These are phyloP conservation scores for Trypanosoma rangeli DNA, from an alignment of 208 protist species.

Conservation along the genomic window DNA sequence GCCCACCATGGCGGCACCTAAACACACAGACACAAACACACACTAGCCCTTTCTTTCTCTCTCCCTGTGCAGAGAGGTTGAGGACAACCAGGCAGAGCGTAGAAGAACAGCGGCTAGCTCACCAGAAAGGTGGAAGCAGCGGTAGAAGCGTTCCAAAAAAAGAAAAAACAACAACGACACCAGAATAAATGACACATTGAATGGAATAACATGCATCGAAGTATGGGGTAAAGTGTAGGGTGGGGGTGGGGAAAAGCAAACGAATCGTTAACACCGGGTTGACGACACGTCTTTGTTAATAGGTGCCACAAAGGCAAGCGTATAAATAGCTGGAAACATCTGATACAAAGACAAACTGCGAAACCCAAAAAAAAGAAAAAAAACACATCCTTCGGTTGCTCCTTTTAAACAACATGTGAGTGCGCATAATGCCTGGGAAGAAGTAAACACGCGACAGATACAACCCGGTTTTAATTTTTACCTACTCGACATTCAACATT, in stretches of 20 bases:
- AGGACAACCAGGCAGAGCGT: not conserved
- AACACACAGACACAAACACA: not conserved
- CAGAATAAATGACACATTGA: not conserved
- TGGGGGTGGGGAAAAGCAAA: not conserved
- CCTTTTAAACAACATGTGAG: not conserved
- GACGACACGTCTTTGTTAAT: not conserved
- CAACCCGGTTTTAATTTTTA: not conserved
- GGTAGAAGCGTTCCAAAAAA: not conserved
- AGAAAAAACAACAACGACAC: not conserved
- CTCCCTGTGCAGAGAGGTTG: not conserved
- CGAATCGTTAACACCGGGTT: not conserved
- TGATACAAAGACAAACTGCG: too few relatives aligned
- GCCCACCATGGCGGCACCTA: not conserved
- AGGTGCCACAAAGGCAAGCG: not conserved
- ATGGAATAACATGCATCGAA: not conserved
- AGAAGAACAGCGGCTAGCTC: not conserved
- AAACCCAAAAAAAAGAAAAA: not conserved
- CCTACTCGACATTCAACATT: not conserved
- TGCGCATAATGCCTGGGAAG: not conserved
- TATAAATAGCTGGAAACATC: not conserved
- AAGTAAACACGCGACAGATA: not conserved
- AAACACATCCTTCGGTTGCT: not conserved
- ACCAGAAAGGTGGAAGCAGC: not conserved
- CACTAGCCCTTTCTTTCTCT: not conserved
- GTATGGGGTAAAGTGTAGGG: not conserved